phyloP scores from a whole-genome alignment of 2,329 filamentous ascomycete genomes.

The Claviceps citrina region DNA sequence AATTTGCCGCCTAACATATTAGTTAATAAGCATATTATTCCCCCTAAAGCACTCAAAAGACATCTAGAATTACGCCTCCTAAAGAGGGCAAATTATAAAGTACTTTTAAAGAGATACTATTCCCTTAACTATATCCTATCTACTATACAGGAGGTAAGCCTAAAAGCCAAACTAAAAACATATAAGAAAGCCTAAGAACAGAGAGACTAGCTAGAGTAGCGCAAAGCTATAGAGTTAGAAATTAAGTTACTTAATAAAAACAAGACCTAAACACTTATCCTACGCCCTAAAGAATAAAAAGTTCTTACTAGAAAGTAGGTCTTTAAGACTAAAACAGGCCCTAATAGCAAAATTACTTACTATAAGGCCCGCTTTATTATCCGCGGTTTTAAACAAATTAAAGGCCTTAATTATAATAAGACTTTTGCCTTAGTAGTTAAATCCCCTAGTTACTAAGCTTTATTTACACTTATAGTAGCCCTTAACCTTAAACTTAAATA shows the following conservation, averaged over 20 bases:
- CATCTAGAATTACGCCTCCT: no score
- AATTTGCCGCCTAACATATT: no score
- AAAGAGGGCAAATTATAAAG: no score
- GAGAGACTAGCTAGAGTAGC: neutral
- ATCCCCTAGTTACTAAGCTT: neutral
- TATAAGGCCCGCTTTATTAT: neutral
- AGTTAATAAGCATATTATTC: no score
- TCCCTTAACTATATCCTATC: no score
- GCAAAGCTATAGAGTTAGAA: neutral
- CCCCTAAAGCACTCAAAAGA: no score
- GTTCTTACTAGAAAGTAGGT: neutral
- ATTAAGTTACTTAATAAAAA: neutral
- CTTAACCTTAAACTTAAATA: neutral
- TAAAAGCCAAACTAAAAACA: no score
- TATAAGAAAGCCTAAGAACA: no score
- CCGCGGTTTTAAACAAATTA: neutral
- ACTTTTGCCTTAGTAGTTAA: neutral
- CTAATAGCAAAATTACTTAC: neutral
- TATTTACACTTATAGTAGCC: neutral
- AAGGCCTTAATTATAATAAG: neutral
- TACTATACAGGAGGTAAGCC: no score
- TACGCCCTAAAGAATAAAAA: neutral
- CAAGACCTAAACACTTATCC: neutral
- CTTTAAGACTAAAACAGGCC: neutral
- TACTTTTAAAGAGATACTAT: no score